Evolutionary conservation across 768 basidiomycete genomes (phyloP), one percentile per base, ranked within the genome.

Genomic region (Russula foetens): DNA sequence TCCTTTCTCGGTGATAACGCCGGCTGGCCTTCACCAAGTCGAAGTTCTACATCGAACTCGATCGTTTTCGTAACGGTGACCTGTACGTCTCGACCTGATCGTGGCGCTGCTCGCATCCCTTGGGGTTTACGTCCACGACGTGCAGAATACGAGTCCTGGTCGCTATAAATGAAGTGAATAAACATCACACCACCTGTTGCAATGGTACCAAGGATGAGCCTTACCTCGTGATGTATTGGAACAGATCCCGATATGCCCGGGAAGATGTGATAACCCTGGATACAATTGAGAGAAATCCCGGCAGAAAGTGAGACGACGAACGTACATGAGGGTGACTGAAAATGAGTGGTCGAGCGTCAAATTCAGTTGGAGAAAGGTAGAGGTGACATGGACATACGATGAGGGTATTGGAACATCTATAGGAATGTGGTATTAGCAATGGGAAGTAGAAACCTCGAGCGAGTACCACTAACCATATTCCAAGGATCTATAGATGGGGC

Each of bases 401-500:
- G 63, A 8, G 63, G 63, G 21, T 53, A 63, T 58, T 64, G 63
- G 26, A 64, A 64, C 61, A 64, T 63, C 63, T 64, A 39, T 2
- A 35, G 19, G 31, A 15, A 11, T 29, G 43, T 3, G 23, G 4
- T 21, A 0, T 62, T 38, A 62, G 45, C 39, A 53, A 47, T 12
- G 29, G 7, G 19, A 51, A 29, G 39, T 12, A 9, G 3, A n/a
- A 31, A 19, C 12, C 28, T 45, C 35, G 9, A n/a, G n/a, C n/a
- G 14, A 46, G 28, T 23, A 29, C 4, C 8, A 46, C 63, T 43
- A 1, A 64, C 63, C 61, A 63, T 19, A 38, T 64, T 64, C 63
- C 63, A 64, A 35, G 48, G 4, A 39, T 64, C 63, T 64, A 28
- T 43, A n/a, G n/a, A 38, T 11, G n/a, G 11, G 4, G 14, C 24